A percentile compares a stretch with the other conserved stretches of the same genome.
phyloP scores from a whole-genome alignment of 176 grass and related monocot species.

The Stipa capillata region DNA sequence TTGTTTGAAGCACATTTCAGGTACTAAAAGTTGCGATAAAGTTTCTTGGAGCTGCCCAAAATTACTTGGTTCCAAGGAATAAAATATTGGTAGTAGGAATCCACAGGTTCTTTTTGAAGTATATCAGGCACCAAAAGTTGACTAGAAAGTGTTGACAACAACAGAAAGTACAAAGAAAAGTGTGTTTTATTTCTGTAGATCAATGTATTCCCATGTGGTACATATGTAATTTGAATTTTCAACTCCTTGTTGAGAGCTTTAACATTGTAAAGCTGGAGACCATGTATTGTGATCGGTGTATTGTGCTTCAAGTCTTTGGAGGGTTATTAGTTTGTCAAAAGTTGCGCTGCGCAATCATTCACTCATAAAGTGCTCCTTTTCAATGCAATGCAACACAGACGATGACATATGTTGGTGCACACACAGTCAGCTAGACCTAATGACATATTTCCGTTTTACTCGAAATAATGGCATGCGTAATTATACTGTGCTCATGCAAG shows the following conservation, averaged over 20 bases:
- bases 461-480: constrained; percentile 9
- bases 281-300: too few relatives aligned
- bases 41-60: constrained; percentile 3
- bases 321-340: background rate
- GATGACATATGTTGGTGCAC: background rate
- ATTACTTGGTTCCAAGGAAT: constrained; percentile 23
- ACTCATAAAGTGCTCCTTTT: background rate
- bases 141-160: constrained; percentile 7
- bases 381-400: background rate
- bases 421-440: background rate
- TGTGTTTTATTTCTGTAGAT: background rate
- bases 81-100: constrained; percentile 11
- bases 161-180: background rate
- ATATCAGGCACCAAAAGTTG: background rate
- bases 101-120: background rate
- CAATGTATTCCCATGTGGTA: too few relatives aligned
- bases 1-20: background rate
- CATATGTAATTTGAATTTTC: too few relatives aligned
- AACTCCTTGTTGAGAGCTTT: too few relatives aligned
- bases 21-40: background rate
- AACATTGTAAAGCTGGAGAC: background rate
- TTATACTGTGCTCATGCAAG: background rate
- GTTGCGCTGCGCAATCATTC: background rate
- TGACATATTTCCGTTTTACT: background rate
- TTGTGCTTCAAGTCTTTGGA: constrained; percentile 7